Evolutionary conservation across 805 yeast species (phyloP), one percentile per base, ranked within the genome.

Genomic region (Cyberlindnera euphorbiae): DNA sequence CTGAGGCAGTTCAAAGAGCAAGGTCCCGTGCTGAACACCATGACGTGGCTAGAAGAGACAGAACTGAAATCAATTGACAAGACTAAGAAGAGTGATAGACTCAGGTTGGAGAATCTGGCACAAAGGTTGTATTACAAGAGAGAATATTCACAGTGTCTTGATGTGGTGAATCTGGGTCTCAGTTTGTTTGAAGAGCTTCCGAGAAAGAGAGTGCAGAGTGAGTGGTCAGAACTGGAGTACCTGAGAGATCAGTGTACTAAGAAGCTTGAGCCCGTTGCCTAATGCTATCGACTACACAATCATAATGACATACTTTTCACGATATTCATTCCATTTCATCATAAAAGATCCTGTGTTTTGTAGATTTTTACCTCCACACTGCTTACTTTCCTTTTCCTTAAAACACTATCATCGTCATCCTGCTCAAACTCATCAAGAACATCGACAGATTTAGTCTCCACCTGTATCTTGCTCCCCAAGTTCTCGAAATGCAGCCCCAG

Each of bases 341-440:
- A 11, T 36, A 25, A 26, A 23, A 36, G 17, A 32, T 39, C 46
- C 14, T 13, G 17, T 5, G 42, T 29, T 15, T 42, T 47, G 25
- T 49, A 63, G 7, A 73, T 63, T 22, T 55, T 57, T 8, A 73
- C 35, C 44, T 72, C 75, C 5, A 71, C 58, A 5, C 68, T 71
- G 21, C 72, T 63, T 0, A 69, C 55, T 1, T 47, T 48, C 18
- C 79, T 56, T 33, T 61, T 56, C 41, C 53, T 54, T 29, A 64
- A 41, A 0, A 41, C 39, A 1, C 63, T 55, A 14, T 58, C 64
- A 16, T 44, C 53, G 8, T 60, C 60, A 6, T 50, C 55, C 14
- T 53, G 52, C 10, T 50, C 60, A 22, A 78, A 66, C 57, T 86
- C 95, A 58, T 88, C 96, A 17, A 84, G 53, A 0, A 87, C 88